A percentile compares a stretch with the other conserved stretches of the same genome.
phyloP scores from a whole-genome alignment of 2,329 filamentous ascomycete genomes.

The Fusarium begoniae region DNA sequence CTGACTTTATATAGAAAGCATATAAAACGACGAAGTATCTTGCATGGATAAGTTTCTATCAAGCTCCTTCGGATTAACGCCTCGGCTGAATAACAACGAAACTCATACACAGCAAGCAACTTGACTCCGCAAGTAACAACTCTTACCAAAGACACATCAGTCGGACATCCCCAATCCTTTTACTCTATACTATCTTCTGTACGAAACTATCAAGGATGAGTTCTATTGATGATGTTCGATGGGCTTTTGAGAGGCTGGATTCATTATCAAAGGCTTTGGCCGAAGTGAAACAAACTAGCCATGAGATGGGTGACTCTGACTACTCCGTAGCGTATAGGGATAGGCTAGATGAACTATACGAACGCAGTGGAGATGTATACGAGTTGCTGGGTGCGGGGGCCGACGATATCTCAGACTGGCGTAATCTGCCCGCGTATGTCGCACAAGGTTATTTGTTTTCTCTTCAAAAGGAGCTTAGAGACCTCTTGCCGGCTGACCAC shows the following conservation, averaged over 20 bases:
- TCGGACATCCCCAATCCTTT: not conserved
- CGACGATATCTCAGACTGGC: not conserved
- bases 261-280: not conserved
- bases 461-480: rapidly evolving
- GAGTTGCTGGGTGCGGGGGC: rapidly evolving
- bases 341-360: rapidly evolving
- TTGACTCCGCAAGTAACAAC: not conserved
- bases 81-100: not conserved
- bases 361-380: rapidly evolving
- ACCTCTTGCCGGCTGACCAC: not conserved
- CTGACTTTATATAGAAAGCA: not conserved
- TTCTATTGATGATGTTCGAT: not conserved
- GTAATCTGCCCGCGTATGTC: not conserved
- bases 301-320: not conserved
- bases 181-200: not conserved
- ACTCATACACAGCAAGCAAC: not conserved
- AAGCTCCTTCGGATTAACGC: not conserved
- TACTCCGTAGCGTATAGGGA: not conserved
- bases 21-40: not conserved
- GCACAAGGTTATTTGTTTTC: not conserved
- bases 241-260: not conserved
- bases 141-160: not conserved
- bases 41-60: not conserved
- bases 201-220: not conserved
- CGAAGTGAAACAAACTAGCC: rapidly evolving